Base-by-base conservation (phyloP, 2,329 filamentous ascomycete genomes). In the Rhinocladiella similis region DNA sequence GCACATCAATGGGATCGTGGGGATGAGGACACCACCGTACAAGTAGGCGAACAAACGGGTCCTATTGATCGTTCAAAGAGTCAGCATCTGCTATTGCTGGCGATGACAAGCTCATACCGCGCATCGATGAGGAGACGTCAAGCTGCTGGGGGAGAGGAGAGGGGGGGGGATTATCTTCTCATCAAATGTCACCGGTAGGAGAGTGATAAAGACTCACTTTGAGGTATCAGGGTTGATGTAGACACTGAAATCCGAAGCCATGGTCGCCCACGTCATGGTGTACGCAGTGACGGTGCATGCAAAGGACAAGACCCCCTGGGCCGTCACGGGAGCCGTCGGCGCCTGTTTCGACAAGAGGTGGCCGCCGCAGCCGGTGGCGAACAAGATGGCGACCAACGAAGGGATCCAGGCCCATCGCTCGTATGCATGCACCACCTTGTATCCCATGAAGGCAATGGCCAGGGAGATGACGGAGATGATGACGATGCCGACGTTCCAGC, bases 1-100 rank as follows among this genome's bases (percentile, higher is more conserved):
- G 1, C 75, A 77, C 82, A 88, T 86, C 47, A 87, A 75, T 0
- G 82, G 74, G 35, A 84, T 73, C 0, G 82, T 82, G 0, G 83
- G 83, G 5, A 81, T 61, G 5, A 76, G 68, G 1, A 85, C 76
- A 7, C 85, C 84, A 10, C 75, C 63, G 66, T 45, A 47, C 22
- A 18, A n/a, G 25, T 53, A 53, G 22, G 20, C 16, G 25, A 47
- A 42, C 7, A 53, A n/a, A 13, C 50, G 38, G 5, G 5, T 16
- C 16, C 39, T 33, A 33, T 3, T 33, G 3, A 33, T 33, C 29
- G 29, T 3, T 3, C 5, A 33, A 12, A 33, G 3, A 10, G 29
- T 33, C 29, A 33, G 29, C 29, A 2, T 33, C 10, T 9, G 29
- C 3, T 33, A 12, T 33, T 12, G 5, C 10, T 33, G 25, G 25